phyloP scores from a whole-genome alignment of 192 early-diverging fungal species.

The Coemansia sp. region DNA sequence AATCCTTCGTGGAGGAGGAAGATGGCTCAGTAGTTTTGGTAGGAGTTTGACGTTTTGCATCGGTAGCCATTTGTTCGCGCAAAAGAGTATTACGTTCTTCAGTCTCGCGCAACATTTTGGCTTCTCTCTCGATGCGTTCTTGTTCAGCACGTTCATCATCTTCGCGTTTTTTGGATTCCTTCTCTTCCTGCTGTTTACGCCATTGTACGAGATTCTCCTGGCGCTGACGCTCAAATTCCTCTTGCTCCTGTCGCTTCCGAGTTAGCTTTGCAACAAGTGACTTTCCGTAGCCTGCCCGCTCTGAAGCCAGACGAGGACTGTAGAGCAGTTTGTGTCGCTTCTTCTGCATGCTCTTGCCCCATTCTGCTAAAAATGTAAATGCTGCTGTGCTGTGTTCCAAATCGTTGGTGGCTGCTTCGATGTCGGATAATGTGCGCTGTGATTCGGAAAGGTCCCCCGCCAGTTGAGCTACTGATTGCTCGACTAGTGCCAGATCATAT shows the following conservation, averaged over 20 bases:
- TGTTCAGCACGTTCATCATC: constrained; percentile 30
- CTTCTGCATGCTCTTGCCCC: constrained; percentile 41
- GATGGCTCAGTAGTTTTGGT: background rate
- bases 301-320: constrained; percentile 62
- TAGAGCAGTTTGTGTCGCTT: constrained; percentile 56
- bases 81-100: constrained; percentile 56
- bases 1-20: no score
- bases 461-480: constrained; percentile 79
- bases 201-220: constrained; percentile 55
- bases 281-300: constrained; percentile 62
- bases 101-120: constrained; percentile 21
- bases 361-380: constrained; percentile 30
- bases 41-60: constrained; percentile 5
- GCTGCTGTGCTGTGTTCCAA: constrained; percentile 52
- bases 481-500: constrained; percentile 76
- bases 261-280: constrained; percentile 58
- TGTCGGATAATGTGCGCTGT: constrained; percentile 57
- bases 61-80: constrained; percentile 48
- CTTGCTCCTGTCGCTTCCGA: constrained; percentile 61
- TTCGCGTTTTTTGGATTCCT: constrained; percentile 44
- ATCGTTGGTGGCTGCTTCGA: constrained; percentile 60
- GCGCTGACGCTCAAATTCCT: constrained; percentile 58
- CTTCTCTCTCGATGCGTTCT: constrained; percentile 17
- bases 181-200: constrained; percentile 55
- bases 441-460: constrained; percentile 70